Conservation (phyloP, 768 basidiomycete species). For the Lentinula aciculospora region DNA sequence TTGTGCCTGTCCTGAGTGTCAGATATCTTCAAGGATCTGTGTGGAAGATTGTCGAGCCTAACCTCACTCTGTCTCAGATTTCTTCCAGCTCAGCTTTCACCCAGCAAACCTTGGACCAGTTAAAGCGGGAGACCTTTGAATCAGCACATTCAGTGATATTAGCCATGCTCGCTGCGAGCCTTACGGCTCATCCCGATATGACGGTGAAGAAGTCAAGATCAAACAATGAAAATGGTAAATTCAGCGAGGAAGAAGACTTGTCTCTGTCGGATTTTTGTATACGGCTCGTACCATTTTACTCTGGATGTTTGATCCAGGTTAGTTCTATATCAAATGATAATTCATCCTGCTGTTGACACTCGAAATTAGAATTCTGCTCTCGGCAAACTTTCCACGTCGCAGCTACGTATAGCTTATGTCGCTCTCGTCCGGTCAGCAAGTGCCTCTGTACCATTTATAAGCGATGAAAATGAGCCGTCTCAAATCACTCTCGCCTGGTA, state of each 20-base stretch:
- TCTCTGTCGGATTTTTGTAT: conserved; percentile 37
- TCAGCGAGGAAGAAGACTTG: conserved; percentile 8
- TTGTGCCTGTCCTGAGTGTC: conserved; percentile 55
- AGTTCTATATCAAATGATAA: conserved; percentile 12
- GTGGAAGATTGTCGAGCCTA: conserved; percentile 64
- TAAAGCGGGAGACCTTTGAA: conserved; percentile 74
- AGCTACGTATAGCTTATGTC: conserved; percentile 72
- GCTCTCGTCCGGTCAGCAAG: conserved; percentile 61
- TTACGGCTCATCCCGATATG: conserved; percentile 20
- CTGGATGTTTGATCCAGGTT: conserved; percentile 66
- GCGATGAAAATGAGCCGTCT: conserved; percentile 10
- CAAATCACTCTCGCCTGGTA: conserved; percentile 51
- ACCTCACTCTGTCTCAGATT: conserved; percentile 20
- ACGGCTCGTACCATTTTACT: conserved; percentile 70
- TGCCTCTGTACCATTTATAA: conserved; percentile 31
- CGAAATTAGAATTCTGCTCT: conserved; percentile 54
- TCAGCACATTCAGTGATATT: conserved; percentile 82
- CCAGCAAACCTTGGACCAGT: conserved; percentile 42
- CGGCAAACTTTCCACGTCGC: conserved; percentile 52
- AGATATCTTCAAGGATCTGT: conserved; percentile 49
- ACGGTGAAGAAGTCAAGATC: conserved; percentile 19
- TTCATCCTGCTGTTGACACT: background rate
- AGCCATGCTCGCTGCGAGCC: conserved; percentile 63
- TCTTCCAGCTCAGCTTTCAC: conserved; percentile 29
- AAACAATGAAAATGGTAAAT: conserved; percentile 8